Percentiles rank a stretch among this genome's conserved stretches.
Evolutionary conservation across 2,329 filamentous ascomycete genomes (phyloP).

Genomic region (Penicillium expansum): DNA sequence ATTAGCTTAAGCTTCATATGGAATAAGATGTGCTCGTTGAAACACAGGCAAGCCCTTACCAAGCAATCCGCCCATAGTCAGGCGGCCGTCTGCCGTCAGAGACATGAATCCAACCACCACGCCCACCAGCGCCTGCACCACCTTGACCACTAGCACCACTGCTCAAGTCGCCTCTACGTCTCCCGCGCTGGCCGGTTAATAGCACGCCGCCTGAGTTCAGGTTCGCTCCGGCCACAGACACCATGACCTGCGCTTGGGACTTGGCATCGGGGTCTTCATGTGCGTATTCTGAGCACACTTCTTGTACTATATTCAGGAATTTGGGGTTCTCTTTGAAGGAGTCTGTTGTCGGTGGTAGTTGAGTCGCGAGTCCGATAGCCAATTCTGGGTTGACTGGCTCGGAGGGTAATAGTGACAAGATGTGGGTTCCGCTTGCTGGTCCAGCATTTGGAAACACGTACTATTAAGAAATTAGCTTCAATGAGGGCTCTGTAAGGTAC

Average conservation of each 20-base stretch:
- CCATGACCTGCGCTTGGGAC: slow-evolving; percentile 59
- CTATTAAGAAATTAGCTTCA: slow-evolving; percentile 31
- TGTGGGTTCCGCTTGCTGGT: slow-evolving; percentile 38
- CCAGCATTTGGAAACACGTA: slow-evolving; percentile 51
- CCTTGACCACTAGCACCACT: slow-evolving; percentile 60
- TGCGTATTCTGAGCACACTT: slow-evolving; percentile 55
- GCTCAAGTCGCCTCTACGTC: slow-evolving; percentile 45
- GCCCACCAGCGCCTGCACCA: slow-evolving; percentile 56
- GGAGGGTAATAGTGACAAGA: slow-evolving; percentile 58
- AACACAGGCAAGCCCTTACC: slow-evolving; percentile 31
- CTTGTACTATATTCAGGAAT: slow-evolving; percentile 57
- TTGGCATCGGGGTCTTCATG: slow-evolving; percentile 56
- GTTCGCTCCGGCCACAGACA: slow-evolving; percentile 56
- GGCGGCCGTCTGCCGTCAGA: slow-evolving; percentile 59
- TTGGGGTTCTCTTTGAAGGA: slow-evolving; percentile 56
- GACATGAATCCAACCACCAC: slow-evolving; percentile 63
- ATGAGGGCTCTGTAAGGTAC: background rate
- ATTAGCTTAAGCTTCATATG: slow-evolving; percentile 14
- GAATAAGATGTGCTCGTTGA: background rate
- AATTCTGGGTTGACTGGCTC: slow-evolving; percentile 53
- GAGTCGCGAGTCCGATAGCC: slow-evolving; percentile 54
- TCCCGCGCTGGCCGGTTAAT: slow-evolving; percentile 38
- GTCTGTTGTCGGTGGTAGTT: slow-evolving; percentile 56
- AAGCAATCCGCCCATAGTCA: slow-evolving; percentile 63
- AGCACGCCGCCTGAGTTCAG: slow-evolving; percentile 52